Evolutionary conservation across 179 eudicot species (phyloP).

Genomic region (Corrigiola litoralis): DNA sequence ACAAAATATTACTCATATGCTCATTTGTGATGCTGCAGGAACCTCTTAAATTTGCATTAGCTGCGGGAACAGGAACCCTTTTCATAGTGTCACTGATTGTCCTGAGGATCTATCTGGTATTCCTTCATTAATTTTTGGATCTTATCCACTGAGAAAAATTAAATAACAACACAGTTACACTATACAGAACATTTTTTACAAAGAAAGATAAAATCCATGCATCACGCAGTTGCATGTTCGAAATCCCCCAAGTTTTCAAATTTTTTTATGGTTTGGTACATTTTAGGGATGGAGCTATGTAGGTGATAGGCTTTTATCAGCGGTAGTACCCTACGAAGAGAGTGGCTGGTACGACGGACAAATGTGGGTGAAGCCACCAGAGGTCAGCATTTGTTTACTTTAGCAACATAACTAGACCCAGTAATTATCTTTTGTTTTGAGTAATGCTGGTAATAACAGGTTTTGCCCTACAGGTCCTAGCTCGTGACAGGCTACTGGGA

Average conservation of each 20-base stretch:
- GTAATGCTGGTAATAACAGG: slow-evolving; percentile 3
- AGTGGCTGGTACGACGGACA: slow-evolving; percentile 99
- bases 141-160: background rate
- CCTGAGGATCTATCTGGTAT: slow-evolving; percentile 90
- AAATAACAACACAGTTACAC: background rate
- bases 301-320: slow-evolving; percentile 89
- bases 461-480: slow-evolving; percentile 56
- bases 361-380: slow-evolving; percentile 99
- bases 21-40: slow-evolving; percentile 48
- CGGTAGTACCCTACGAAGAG: slow-evolving; percentile 95
- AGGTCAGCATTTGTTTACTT: slow-evolving; percentile 42
- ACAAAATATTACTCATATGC: slow-evolving; percentile 2
- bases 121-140: background rate
- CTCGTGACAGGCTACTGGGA: slow-evolving; percentile 91
- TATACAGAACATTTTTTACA: background rate
- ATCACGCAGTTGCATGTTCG: background rate
- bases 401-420: background rate
- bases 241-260: slow-evolving; percentile 2
- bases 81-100: slow-evolving; percentile 75
- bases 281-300: slow-evolving; percentile 95
- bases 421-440: background rate
- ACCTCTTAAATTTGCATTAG: slow-evolving; percentile 65
- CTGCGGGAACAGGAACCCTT: slow-evolving; percentile 90
- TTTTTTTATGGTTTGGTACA: slow-evolving; percentile 7
- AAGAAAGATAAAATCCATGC: too few relatives aligned